Base-by-base conservation (phyloP, 129 eudicot species). In the Kitagawia praeruptora region DNA sequence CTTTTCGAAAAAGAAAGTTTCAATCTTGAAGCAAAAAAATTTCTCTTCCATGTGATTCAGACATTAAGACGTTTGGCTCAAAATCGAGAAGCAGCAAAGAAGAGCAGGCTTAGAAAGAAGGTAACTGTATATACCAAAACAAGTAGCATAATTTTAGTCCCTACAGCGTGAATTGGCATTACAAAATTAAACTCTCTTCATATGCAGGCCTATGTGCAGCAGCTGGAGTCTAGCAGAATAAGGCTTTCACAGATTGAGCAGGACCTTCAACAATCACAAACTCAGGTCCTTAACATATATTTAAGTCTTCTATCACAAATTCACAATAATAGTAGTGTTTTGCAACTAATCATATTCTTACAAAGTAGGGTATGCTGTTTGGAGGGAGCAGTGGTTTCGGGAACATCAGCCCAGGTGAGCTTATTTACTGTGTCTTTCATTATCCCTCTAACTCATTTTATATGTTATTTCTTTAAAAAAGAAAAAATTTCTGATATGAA, bases 21-120 rank as follows among this genome's bases (percentile, higher is more conserved):
- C 28, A 72, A 39, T 74, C 25, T 39, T 79, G 58, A 78, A 45
- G n/a, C 80, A 41, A 82, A 44, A 63, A 41, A 31, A 61, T 27
- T 72, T 56, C 67, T 74, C 37, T 25, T 74, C 61, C 73, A 37
- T 81, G 77, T 75, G 18, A 82, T 86, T 31, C 90, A 95, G 99
- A 95, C 97, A 78, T 82, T 92, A 84, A 90, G 97, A 82, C 97
- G 99, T 71, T 88, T 95, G 81, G 98, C 98, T 77, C 98, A 95
- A 86, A 95, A 95, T 85, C 85, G 98, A 86, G 98, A 95, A 95
- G 98, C 98, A 71, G 98, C 98, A 47, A 92, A 84, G 84, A 95
- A 95, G 81, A 95, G 98, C 89, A 91, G 98, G 83, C 90, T 95
- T 23, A 90, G 97, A 56, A 95, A 92, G 78, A 95, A 95, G 91